Percentiles rank a stretch among this genome's conserved stretches.
phyloP scores from a whole-genome alignment of 768 basidiomycete genomes.

The Russula earlei region DNA sequence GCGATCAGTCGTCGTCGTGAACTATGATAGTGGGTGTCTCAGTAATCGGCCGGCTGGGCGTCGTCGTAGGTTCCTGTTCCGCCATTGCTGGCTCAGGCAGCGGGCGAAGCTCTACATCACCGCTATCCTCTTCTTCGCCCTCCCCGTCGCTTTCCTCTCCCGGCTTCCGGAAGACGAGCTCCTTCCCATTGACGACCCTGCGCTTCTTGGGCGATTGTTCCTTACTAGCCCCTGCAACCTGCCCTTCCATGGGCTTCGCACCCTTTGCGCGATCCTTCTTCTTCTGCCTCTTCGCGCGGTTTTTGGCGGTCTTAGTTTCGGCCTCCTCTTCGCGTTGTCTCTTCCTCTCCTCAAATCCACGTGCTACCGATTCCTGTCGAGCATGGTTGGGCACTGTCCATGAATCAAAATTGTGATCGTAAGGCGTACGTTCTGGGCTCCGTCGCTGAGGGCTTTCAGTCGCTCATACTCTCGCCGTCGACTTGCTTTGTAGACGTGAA shows the following conservation, averaged over 20 bases:
- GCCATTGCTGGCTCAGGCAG: slow-evolving; percentile 13
- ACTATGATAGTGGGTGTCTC: slow-evolving; percentile 36
- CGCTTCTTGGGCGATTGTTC: slow-evolving; percentile 63
- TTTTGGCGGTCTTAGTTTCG: slow-evolving; percentile 90
- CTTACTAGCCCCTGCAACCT: slow-evolving; percentile 23
- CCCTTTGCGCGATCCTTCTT: slow-evolving; percentile 68
- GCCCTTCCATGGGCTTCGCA: slow-evolving; percentile 23
- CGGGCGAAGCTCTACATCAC: slow-evolving; percentile 20
- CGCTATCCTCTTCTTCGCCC: slow-evolving; percentile 20
- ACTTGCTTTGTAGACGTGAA: slow-evolving; percentile 97
- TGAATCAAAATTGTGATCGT: neutral
- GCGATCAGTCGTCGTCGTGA: slow-evolving; percentile 40
- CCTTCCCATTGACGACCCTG: slow-evolving; percentile 69
- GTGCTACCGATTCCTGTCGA: slow-evolving; percentile 55
- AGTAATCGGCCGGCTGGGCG: slow-evolving; percentile 22
- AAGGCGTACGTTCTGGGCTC: slow-evolving; percentile 55
- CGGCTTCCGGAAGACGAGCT: slow-evolving; percentile 47
- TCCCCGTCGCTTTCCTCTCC: slow-evolving; percentile 42
- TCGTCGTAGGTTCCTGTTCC: neutral
- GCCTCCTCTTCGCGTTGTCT: slow-evolving; percentile 59
- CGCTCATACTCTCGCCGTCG: slow-evolving; percentile 93
- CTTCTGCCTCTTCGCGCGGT: slow-evolving; percentile 88
- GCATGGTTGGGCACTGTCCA: neutral
- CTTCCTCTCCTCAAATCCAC: slow-evolving; percentile 69
- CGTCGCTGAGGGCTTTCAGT: slow-evolving; percentile 82